Evolutionary conservation across 2,329 filamentous ascomycete species (phyloP).

Genomic region (Penicillium capsulatum): DNA sequence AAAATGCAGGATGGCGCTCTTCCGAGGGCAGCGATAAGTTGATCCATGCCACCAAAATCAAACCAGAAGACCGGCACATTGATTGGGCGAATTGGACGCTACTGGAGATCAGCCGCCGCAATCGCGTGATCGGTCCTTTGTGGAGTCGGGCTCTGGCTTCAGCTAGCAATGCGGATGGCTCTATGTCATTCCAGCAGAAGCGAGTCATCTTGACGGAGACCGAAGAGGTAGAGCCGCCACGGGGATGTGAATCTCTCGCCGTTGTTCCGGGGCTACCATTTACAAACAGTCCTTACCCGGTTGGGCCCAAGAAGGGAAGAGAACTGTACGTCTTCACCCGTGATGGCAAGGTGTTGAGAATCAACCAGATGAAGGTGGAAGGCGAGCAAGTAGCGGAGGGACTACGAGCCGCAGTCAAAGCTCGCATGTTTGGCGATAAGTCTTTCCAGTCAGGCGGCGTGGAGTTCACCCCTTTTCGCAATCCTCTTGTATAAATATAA

Average conservation of each 20-base stretch:
- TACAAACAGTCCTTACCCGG: constrained; percentile 25
- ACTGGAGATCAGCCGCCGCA: constrained; percentile 53
- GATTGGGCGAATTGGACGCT: constrained; percentile 55
- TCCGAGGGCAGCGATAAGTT: constrained; percentile 25
- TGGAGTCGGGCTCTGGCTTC: constrained; percentile 53
- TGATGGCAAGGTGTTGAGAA: constrained; percentile 35
- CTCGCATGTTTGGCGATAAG: constrained; percentile 35
- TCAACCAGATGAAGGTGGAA: constrained; percentile 41
- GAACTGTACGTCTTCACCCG: constrained; percentile 37
- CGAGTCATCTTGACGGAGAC: constrained; percentile 38
- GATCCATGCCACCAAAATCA: constrained; percentile 69
- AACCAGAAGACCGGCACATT: constrained; percentile 59
- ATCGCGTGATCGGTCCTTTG: constrained; percentile 60
- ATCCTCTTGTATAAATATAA: constrained; percentile 27
- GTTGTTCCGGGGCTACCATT: constrained; percentile 38
- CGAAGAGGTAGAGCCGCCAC: constrained; percentile 29
- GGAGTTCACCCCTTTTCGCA: constrained; percentile 33
- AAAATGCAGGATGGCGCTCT: constrained; percentile 27
- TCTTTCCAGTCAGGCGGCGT: constrained; percentile 24
- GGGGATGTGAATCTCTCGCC: constrained; percentile 24
- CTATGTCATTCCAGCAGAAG: constrained; percentile 26
- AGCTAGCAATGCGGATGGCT: constrained; percentile 15
- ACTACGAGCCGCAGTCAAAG: constrained; percentile 38
- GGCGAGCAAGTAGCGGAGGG: constrained; percentile 35
- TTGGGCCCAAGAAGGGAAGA: constrained; percentile 24